Evolutionary conservation across 2,329 filamentous ascomycete species (phyloP), one percentile per base, ranked within the genome.

Genomic region (Fusarium sp.): DNA sequence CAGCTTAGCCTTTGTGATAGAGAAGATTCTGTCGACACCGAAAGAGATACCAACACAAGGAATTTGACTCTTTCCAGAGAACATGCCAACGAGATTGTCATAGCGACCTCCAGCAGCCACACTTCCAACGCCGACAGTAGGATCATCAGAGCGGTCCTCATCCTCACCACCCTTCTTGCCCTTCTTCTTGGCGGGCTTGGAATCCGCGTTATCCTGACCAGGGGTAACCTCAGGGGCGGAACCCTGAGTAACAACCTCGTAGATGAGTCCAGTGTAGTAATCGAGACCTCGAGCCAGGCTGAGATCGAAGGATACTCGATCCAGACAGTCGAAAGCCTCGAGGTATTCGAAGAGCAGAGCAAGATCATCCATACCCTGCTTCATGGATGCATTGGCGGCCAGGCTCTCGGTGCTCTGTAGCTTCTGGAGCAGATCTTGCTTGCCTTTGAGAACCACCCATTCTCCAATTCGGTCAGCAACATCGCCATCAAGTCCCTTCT

Each of bases 31-130:
- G 81, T 98, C 95, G 51, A 98, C 93, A 58, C 95, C 95, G 77
- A 98, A 98, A 3, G 94, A 97, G 73, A 97, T 92, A 55, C 79
- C 79, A 12, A 82, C 80, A 53, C 81, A 83, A 22, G 80, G 95
- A 59, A 98, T 94, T 78, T 94, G 90, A 24, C 85, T 88, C 82
- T 94, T 95, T 75, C 91, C 91, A 59, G 89, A 91, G 84, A 97
- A 98, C 93, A 97, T 97, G 82, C 92, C 92, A 7, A 98, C 95
- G 6, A 98, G 87, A 77, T 96, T 91, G 81, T 98, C 95, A 80
- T 98, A 98, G 66, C 94, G 91, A 46, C 94, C 94, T 77, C 94
- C 94, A 6, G 94, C 94, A 46, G 94, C 94, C 30, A 97, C 91
- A 78, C 92, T 95, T 69, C 94, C 94, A 13, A 97, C 92, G 53